These are phyloP conservation scores for Pistacia vera DNA, from an alignment of 345 rosid species.

Conservation along the genomic window DNA sequence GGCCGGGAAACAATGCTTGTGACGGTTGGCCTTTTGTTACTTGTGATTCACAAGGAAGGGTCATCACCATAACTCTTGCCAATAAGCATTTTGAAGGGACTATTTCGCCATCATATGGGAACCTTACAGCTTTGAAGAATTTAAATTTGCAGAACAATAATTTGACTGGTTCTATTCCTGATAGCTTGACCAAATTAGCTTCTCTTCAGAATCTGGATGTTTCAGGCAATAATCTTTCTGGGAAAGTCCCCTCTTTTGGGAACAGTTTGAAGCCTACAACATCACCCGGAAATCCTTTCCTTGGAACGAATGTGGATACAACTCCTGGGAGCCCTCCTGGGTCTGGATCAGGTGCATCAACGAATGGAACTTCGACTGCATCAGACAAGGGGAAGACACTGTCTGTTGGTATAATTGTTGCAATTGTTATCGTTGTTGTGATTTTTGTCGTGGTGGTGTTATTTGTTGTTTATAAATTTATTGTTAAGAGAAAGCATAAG, in stretches of 20 bases:
- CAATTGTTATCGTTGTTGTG: constrained; percentile 44
- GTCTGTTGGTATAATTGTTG: constrained; percentile 47
- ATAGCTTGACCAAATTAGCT: constrained; percentile 48
- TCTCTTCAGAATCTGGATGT: constrained; percentile 56
- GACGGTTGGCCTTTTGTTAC: constrained; percentile 50
- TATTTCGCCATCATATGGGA: constrained; percentile 63
- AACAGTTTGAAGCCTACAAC: constrained; percentile 38
- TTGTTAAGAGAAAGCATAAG: constrained; percentile 37
- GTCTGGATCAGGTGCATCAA: not conserved
- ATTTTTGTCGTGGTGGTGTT: constrained; percentile 43
- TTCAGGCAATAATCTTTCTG: constrained; percentile 72
- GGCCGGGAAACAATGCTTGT: constrained; percentile 80
- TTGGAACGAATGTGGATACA: constrained; percentile 11
- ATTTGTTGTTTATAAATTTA: constrained; percentile 51
- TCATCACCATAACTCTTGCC: constrained; percentile 46
- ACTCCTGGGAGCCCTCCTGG: constrained; percentile 30
- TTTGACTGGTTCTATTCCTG: constrained; percentile 66
- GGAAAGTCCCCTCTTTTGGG: constrained; percentile 48
- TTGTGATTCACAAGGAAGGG: constrained; percentile 46
- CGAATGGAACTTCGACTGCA: constrained; percentile 26
- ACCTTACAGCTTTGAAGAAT: constrained; percentile 53
- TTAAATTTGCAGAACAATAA: constrained; percentile 59
- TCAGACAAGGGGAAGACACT: constrained; percentile 24
- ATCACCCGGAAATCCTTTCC: constrained; percentile 40
- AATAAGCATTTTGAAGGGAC: constrained; percentile 53